phyloP scores from a whole-genome alignment of 2,329 filamentous ascomycete species.

The Xylariaceae sp. region DNA sequence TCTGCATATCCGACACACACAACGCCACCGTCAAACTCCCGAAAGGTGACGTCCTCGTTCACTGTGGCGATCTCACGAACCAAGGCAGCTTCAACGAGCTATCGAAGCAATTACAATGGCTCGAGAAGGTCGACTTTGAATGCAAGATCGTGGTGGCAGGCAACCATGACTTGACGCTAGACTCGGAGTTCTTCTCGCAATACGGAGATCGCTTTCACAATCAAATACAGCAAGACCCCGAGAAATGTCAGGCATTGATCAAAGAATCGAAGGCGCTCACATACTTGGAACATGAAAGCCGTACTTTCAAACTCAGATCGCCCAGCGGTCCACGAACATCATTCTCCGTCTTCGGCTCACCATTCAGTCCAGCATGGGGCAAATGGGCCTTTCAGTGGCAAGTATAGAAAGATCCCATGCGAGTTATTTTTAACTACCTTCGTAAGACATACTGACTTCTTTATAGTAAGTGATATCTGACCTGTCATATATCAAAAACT shows the following conservation, averaged over 20 bases:
- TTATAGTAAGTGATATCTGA: too few relatives aligned
- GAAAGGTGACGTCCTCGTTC: constrained; percentile 70
- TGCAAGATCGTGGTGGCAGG: constrained; percentile 70
- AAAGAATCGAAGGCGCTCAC: constrained; percentile 46
- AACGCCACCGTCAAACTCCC: constrained; percentile 65
- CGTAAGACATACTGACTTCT: too few relatives aligned
- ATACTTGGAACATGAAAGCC: constrained; percentile 61
- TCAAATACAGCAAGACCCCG: constrained; percentile 50
- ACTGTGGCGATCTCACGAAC: constrained; percentile 75
- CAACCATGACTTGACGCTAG: constrained; percentile 74
- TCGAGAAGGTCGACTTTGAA: constrained; percentile 66
- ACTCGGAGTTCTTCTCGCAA: constrained; percentile 57
- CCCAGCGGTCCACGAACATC: constrained; percentile 54
- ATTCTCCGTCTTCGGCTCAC: constrained; percentile 70
- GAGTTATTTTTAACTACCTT: too few relatives aligned
- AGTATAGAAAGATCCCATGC: too few relatives aligned
- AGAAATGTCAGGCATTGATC: constrained; percentile 54
- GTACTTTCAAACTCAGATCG: constrained; percentile 52
- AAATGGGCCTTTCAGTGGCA: constrained; percentile 71
- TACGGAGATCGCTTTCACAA: constrained; percentile 57
- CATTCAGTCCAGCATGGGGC: constrained; percentile 54
- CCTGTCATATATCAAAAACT: too few relatives aligned
- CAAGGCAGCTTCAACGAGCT: constrained; percentile 63
- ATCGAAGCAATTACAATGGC: constrained; percentile 61
- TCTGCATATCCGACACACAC: constrained; percentile 77